Percentiles rank a stretch among this genome's conserved stretches.
Evolutionary conservation across 2,329 filamentous ascomycete species (phyloP).

Genomic region (Harringtonia aguacate): DNA sequence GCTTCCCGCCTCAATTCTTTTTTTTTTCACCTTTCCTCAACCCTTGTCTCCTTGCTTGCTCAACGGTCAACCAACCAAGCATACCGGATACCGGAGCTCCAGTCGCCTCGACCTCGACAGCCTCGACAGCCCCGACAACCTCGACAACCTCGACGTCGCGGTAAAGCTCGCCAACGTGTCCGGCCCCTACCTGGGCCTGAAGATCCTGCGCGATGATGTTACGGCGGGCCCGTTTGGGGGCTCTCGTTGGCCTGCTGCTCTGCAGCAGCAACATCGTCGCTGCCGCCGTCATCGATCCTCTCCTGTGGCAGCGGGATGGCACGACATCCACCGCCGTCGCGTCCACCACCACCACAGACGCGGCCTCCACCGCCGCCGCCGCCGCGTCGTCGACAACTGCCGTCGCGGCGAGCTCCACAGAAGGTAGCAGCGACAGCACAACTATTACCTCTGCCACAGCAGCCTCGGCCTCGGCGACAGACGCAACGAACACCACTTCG

Average conservation of each 20-base stretch:
- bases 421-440: neutral
- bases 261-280: constrained; percentile 8
- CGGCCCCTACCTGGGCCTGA: neutral
- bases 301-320: constrained; percentile 7
- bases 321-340: neutral
- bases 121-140: too few species aligned
- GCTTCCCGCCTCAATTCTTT: neutral
- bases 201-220: constrained; percentile 7
- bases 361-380: neutral
- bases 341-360: neutral
- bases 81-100: neutral
- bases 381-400: neutral
- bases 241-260: constrained; percentile 9
- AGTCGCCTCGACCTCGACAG: neutral
- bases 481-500: neutral
- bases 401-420: neutral
- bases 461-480: neutral
- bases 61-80: neutral
- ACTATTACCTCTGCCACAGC: neutral
- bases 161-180: neutral
- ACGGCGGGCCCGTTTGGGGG: constrained; percentile 5
- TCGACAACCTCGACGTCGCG: neutral
- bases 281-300: constrained; percentile 9
- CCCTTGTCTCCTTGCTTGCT: neutral
- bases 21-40: neutral